Base-by-base conservation (phyloP, 306 rosid genomes). In the Cotoneaster glaucophyllus region DNA sequence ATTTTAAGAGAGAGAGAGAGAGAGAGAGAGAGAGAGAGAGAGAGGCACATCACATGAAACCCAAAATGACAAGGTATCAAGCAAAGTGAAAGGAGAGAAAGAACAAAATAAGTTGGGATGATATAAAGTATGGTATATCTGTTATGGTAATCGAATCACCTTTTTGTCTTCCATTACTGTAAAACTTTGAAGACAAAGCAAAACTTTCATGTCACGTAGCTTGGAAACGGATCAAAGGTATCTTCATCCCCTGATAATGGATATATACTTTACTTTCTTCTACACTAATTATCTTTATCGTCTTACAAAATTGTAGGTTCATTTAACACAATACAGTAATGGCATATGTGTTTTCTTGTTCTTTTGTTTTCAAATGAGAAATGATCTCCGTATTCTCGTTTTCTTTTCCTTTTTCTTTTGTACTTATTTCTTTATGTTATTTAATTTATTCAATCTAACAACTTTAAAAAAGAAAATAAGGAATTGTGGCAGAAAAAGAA, bases 51-150 rank as follows among this genome's bases (percentile, higher is more conserved):
- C 65, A 71, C 67, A 72, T 64, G 73, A 56, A 44, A n/a, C 26
- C 63, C 56, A 66, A 71, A 59, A 75, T 12, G 63, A 4, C 11
- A 61, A 56, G 69, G 72, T 21, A 78, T 58, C 82, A 75, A 71
- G 29, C 37, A 66, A 79, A 83, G 83, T 59, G 68, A 39, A 48
- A 65, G 29, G n/a, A 21, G 64, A 57, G 24, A 8, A 50, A 22
- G 17, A 71, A 73, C 64, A 73, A 45, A 79, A 59, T 54, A 73
- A 76, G 39, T 45, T 48, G 79, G 61, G 48, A 59, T 65, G 26
- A 45, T 28, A 32, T 61, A 74, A 70, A 22, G 39, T 15, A 52
- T 69, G 41, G 52, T 67, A 15, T 81, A 7, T 56, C 11, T 37
- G 18, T n/a, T 2, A 34, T 63, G 52, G 69, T 62, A 68, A 32